Evolutionary conservation across 495 filamentous ascomycete species (phyloP).

Genomic region (Trichocladium uniseriatum): DNA sequence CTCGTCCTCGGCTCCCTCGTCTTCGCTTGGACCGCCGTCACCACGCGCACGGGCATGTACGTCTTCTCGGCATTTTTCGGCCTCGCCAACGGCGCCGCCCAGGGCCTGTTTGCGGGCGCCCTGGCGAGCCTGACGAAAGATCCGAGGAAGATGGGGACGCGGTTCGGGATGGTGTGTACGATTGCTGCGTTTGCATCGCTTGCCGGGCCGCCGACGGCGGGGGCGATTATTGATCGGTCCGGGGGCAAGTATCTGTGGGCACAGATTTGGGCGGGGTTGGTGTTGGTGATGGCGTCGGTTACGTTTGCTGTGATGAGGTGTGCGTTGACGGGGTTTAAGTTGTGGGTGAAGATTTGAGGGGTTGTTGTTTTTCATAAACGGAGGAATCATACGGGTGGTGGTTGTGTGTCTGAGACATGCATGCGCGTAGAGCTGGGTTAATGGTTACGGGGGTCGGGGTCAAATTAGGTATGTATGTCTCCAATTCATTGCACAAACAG

Average conservation of each 20-base stretch:
- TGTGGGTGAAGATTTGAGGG: conserved; percentile 26
- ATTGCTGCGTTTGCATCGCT: conserved; percentile 32
- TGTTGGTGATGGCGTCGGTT: conserved; percentile 24
- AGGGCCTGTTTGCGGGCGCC: conserved; percentile 30
- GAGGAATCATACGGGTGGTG: too few relatives aligned
- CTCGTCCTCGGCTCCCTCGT: conserved; percentile 25
- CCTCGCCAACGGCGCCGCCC: conserved; percentile 29
- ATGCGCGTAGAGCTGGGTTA: too few relatives aligned
- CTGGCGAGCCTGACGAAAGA: conserved; percentile 34
- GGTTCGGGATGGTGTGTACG: conserved; percentile 39
- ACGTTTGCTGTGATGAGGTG: conserved; percentile 12
- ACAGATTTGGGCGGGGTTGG: conserved; percentile 34
- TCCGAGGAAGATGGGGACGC: conserved; percentile 33
- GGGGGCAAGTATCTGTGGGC: conserved; percentile 30
- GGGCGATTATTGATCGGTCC: conserved; percentile 34
- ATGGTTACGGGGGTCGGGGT: too few relatives aligned
- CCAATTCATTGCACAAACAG: too few relatives aligned
- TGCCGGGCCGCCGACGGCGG: conserved; percentile 36
- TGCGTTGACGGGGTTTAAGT: conserved; percentile 16
- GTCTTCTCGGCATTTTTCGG: conserved; percentile 35
- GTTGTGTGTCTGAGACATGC: too few relatives aligned
- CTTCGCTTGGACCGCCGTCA: conserved; percentile 34
- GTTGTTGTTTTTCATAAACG: too few relatives aligned
- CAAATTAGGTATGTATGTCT: too few relatives aligned
- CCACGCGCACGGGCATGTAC: conserved; percentile 30